These are phyloP conservation scores for Loxodes magnus DNA, from an alignment of 73 alveolate genomes.

Conservation along the genomic window DNA sequence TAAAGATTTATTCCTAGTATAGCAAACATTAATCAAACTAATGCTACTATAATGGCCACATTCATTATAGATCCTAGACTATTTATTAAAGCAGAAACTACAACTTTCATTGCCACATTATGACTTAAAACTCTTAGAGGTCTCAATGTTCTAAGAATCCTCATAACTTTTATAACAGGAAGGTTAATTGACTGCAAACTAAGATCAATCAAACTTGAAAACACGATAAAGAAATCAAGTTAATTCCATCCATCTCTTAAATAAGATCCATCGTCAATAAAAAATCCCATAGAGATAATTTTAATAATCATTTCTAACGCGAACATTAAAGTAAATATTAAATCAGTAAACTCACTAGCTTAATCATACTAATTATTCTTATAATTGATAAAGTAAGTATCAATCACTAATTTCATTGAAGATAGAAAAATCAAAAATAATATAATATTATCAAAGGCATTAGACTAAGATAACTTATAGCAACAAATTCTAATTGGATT, in stretches of 20 bases:
- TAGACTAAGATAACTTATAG: neutral
- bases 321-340: conserved; percentile 21
- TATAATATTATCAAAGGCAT: neutral
- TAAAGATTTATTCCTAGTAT: conserved; percentile 74
- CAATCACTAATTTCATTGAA: neutral
- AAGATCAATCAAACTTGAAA: conserved; percentile 71
- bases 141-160: conserved; percentile 80
- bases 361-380: conserved; percentile 13
- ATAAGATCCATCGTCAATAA: neutral
- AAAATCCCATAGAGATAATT: conserved; percentile 20
- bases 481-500: conserved; percentile 3
- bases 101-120: conserved; percentile 69
- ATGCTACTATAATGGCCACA: conserved; percentile 62
- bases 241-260: conserved; percentile 37
- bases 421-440: neutral
- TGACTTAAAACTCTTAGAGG: conserved; percentile 80
- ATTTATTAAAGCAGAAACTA: conserved; percentile 67
- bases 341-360: conserved; percentile 31
- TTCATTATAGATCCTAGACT: conserved; percentile 66
- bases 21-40: conserved; percentile 85
- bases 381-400: no score
- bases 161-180: conserved; percentile 61
- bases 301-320: conserved; percentile 23
- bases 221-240: conserved; percentile 66
- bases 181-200: conserved; percentile 37